Evolutionary conservation across 2,329 filamentous ascomycete species (phyloP), one percentile per base, ranked within the genome.

Genomic region (Xylariaceae sp.): DNA sequence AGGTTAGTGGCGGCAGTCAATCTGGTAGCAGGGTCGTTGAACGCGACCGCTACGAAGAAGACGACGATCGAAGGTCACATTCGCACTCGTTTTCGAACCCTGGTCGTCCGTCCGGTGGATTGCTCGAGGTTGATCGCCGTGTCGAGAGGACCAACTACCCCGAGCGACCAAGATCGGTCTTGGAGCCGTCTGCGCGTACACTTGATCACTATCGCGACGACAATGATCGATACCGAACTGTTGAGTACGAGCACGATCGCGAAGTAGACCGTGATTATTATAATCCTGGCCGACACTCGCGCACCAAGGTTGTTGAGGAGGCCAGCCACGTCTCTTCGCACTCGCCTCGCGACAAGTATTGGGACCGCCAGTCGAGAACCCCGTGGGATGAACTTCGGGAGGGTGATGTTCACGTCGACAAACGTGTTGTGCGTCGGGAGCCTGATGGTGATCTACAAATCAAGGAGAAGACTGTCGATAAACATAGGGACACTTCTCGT

Each of bases 391-490:
- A 75, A 23, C 46, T 54, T 26, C 74, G 75, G 26, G 75, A 78
- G 40, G 70, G 66, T 44, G 78, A 80, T 20, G 70, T 79, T 40
- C 74, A 75, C 9, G 56, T 77, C 41, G 77, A 79, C 54, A 75
- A 74, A 55, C 73, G 75, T 10, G 55, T 78, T 42, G 71, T 75
- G 52, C 74, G 71, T 53, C 71, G 73, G 18, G 76, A 77, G 20
- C 55, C 63, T 37, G 78, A 81, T 21, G 78, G 79, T 49, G 82
- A 86, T 20, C 63, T 85, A 37, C 78, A 80, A 51, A 71, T 85
- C 59, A 81, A 86, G 63, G 81, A 80, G 63, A 80, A 80, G 50
- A 75, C 75, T 16, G 75, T 83, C 52, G 80, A 83, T 61, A 56
- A 66, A 9, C 62, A 59, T 9, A 64, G 48, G 40, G 65, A 71